phyloP scores from a whole-genome alignment of 2,329 filamentous ascomycete species.

The Diaporthe amygdali region DNA sequence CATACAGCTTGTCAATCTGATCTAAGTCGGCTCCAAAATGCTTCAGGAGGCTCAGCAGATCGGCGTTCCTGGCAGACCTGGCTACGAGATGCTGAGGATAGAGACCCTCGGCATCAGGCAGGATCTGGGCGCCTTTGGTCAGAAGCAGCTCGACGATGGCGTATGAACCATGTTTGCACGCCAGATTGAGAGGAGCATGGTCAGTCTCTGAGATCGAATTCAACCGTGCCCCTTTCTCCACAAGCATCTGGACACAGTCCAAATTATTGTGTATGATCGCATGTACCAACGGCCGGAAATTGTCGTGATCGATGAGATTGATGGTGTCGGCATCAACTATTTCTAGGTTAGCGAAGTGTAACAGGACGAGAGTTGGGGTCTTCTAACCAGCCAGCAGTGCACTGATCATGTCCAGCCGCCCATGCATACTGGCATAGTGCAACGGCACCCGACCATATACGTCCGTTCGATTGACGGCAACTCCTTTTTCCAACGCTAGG shows the following conservation, averaged over 20 bases:
- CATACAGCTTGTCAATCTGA: conserved; percentile 93
- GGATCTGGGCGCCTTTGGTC: conserved; percentile 77
- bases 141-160: conserved; percentile 86
- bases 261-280: conserved; percentile 89
- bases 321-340: conserved; percentile 70
- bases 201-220: conserved; percentile 86
- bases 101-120: conserved; percentile 94
- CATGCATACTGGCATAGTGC: conserved; percentile 97
- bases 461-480: conserved; percentile 81
- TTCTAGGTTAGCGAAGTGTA: conserved; percentile 20
- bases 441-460: conserved; percentile 93
- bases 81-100: conserved; percentile 98
- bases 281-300: conserved; percentile 95
- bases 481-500: conserved; percentile 75
- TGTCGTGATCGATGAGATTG: conserved; percentile 91
- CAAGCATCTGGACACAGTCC: conserved; percentile 78
- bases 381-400: conserved; percentile 68
- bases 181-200: conserved; percentile 92
- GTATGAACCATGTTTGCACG: conserved; percentile 90
- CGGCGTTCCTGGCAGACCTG: conserved; percentile 80
- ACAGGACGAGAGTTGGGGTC: neutral
- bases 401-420: conserved; percentile 82
- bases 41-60: conserved; percentile 80
- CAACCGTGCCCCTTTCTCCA: conserved; percentile 80
- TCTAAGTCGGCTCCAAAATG: conserved; percentile 88